A percentile compares a stretch with the other conserved stretches of the same genome.
phyloP scores from a whole-genome alignment of 2,329 filamentous ascomycete species.

The Diaporthe sp. region DNA sequence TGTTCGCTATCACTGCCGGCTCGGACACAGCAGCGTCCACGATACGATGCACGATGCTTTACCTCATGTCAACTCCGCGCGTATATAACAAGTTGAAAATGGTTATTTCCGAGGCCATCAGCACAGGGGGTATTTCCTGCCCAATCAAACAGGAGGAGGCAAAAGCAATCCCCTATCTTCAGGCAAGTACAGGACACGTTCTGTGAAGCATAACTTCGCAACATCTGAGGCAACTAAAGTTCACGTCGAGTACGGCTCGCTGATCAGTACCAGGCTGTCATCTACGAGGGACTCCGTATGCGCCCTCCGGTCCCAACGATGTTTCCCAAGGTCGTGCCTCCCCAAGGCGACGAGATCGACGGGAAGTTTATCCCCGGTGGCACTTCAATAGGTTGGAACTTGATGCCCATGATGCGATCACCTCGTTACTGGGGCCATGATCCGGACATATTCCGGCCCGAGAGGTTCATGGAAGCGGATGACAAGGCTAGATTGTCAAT shows the following conservation, averaged over 20 bases:
- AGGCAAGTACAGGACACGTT: neutral
- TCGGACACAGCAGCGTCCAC: conserved; percentile 62
- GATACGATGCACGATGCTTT: conserved; percentile 51
- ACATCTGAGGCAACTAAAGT: neutral
- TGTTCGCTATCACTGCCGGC: conserved; percentile 51
- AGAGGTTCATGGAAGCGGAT: conserved; percentile 66
- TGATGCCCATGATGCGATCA: conserved; percentile 31
- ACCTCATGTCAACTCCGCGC: conserved; percentile 33
- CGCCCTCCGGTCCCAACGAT: conserved; percentile 19
- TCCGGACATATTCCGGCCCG: conserved; percentile 68
- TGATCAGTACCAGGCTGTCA: conserved; percentile 10
- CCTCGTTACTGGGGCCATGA: conserved; percentile 54
- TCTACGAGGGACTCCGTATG: conserved; percentile 27
- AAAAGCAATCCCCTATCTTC: conserved; percentile 23
- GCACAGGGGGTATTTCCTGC: neutral
- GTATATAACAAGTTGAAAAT: conserved; percentile 31
- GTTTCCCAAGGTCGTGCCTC: conserved; percentile 41
- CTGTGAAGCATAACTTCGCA: neutral
- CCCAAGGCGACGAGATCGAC: conserved; percentile 43
- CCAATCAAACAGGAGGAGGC: conserved; percentile 27
- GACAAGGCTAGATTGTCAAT: conserved; percentile 43
- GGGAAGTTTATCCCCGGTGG: conserved; percentile 45
- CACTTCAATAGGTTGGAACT: conserved; percentile 38
- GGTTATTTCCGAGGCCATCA: conserved; percentile 26
- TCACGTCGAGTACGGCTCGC: neutral